These are phyloP conservation scores for Pseudocercospora fuligena DNA, from an alignment of 2,329 filamentous ascomycete genomes.

Conservation along the genomic window DNA sequence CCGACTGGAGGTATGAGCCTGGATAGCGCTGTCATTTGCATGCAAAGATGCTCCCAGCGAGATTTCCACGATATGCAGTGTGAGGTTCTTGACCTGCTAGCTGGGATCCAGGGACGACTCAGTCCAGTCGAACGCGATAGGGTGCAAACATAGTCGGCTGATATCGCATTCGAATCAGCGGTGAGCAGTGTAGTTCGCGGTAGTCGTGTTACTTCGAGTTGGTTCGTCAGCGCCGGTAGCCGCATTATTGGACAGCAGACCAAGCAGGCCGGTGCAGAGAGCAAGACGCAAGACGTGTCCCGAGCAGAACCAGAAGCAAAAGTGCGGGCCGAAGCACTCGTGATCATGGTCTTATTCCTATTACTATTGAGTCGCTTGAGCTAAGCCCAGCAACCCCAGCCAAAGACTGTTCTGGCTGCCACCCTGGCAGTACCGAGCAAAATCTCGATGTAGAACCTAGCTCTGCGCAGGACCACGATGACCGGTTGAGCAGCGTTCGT, in stretches of 20 bases:
- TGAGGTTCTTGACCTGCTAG: not conserved
- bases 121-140: not conserved
- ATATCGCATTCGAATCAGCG: constrained; percentile 2
- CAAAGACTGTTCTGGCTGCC: not conserved
- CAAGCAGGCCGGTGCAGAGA: not conserved
- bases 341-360: not conserved
- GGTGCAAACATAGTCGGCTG: not conserved
- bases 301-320: not conserved
- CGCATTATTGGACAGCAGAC: not conserved
- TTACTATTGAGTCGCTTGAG: not conserved
- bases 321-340: constrained; percentile 1
- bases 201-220: not conserved
- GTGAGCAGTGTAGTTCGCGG: not conserved
- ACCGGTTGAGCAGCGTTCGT: not conserved
- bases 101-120: not conserved
- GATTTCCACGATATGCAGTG: not conserved
- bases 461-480: not conserved
- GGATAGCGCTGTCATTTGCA: not conserved
- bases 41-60: not conserved
- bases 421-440: not conserved
- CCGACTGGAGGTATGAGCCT: not conserved
- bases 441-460: not conserved
- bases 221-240: not conserved
- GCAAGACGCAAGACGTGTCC: not conserved
- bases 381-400: not conserved